A percentile compares a stretch with the other conserved stretches of the same genome.
phyloP scores from a whole-genome alignment of 306 rosid genomes.

The Vicia villosa region DNA sequence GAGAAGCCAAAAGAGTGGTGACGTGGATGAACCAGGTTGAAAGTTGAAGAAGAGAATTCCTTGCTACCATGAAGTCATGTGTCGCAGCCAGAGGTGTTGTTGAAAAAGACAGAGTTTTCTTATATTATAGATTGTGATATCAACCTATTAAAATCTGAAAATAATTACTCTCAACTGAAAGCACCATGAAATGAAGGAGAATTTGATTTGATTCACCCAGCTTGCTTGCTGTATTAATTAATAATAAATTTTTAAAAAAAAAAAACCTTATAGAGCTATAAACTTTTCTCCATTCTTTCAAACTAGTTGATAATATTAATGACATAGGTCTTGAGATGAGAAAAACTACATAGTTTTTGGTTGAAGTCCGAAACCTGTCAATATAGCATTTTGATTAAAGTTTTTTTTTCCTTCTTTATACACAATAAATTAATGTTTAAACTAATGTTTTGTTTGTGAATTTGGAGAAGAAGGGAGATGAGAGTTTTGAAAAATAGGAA shows the following conservation, averaged over 20 bases:
- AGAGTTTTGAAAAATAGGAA: no score
- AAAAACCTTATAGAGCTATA: background rate
- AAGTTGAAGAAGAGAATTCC: no score
- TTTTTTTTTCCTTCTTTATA: background rate
- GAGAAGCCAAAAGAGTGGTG: no score
- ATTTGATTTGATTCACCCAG: background rate
- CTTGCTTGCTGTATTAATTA: background rate
- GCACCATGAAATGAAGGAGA: background rate
- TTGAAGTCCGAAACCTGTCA: background rate
- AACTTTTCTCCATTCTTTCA: background rate
- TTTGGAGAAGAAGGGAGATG: no score
- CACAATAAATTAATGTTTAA: background rate
- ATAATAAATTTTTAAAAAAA: no score
- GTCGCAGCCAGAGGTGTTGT: no score
- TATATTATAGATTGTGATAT: no score
- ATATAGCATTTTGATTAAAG: background rate
- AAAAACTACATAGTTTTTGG: background rate
- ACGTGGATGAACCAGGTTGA: no score
- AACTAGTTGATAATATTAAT: background rate
- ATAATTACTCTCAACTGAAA: background rate
- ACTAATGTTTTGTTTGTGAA: no score
- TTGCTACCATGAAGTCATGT: no score
- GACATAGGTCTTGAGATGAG: background rate
- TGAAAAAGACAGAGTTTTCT: no score
- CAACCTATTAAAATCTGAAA: background rate